Percentiles rank a stretch among this genome's conserved stretches.
These are phyloP conservation scores for Teunomyces barrocoloradensis DNA, from an alignment of 805 yeast species.

Conservation along the genomic window DNA sequence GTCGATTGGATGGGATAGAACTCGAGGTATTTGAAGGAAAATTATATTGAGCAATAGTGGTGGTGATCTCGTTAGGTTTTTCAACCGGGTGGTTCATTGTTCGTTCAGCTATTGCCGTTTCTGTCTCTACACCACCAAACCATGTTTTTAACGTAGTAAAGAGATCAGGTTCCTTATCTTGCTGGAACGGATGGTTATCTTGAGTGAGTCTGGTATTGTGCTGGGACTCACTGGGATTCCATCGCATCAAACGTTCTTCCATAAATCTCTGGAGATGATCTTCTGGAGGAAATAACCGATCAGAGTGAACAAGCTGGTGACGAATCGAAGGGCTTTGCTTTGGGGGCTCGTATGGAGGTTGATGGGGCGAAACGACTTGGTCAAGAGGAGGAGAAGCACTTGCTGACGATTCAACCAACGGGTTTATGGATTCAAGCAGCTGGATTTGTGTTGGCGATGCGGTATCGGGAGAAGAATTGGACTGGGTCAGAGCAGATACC, in stretches of 20 bases:
- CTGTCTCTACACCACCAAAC: not conserved
- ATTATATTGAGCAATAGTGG: not conserved
- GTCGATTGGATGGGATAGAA: not conserved
- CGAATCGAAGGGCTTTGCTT: slow-evolving; percentile 5
- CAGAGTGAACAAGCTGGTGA: slow-evolving; percentile 8
- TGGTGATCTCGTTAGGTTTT: not conserved
- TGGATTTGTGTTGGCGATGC: not conserved
- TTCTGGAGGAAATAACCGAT: slow-evolving; percentile 9
- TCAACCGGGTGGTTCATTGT: not conserved
- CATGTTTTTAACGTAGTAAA: slow-evolving; percentile 1
- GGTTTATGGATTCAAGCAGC: not conserved
- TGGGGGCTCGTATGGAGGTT: slow-evolving; percentile 18
- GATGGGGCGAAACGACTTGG: slow-evolving; percentile 15
- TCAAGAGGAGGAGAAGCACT: not conserved
- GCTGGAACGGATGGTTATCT: slow-evolving; percentile 33
- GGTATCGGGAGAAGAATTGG: no score
- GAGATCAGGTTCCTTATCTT: not conserved
- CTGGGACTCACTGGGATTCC: slow-evolving; percentile 34
- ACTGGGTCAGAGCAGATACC: no score
- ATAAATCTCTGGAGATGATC: slow-evolving; percentile 23
- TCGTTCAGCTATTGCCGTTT: not conserved
- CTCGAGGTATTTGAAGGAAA: slow-evolving; percentile 1
- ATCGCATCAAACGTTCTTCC: slow-evolving; percentile 30
- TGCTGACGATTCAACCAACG: not conserved
- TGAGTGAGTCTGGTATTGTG: slow-evolving; percentile 24